Base-by-base conservation (phyloP, 2,329 filamentous ascomycete species). In the Penicillium freii region DNA sequence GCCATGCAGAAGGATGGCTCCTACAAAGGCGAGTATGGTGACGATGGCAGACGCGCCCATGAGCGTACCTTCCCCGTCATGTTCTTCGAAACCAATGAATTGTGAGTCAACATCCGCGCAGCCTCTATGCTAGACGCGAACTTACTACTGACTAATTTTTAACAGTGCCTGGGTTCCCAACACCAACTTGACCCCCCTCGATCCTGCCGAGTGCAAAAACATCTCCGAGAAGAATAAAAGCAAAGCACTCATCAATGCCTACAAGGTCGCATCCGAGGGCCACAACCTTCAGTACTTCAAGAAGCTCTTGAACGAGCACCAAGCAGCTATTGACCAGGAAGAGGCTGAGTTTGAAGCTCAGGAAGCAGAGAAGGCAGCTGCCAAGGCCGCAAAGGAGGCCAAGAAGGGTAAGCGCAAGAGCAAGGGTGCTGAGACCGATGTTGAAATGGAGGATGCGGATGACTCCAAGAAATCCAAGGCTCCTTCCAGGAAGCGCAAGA, bases 51-150 rank as follows among this genome's bases (percentile, higher is more conserved):
- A 80, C 89, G 92, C 64, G 87, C 84, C 42, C 85, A 87, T 60
- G 92, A 97, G 75, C 85, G 93, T 62, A 92, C 89, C 31, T 97
- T 92, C 73, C 91, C 93, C 5, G 87, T 97, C 70, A 97, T 97
- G 93, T 97, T 96, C 73, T 80, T 97, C 50, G 82, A 86, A 62
- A 96, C 92, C 38, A 97, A 97, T 70, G 93, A 97, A 82, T 97
- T 99, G 94, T 99, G 79, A 85, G 93, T 86, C 11, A 10, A 34
- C 21, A 21, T 44, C 46, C 31, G 27, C 49, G 25, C 43, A 39
- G 44, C 39, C 61, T 25, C 8, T 11, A 40, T 25, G 21, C 19
- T 51, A 31, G 42, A 48, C 44, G 38, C 60, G 4, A 44, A 56
- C 60, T 55, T 33, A 47, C 17, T 43, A 33, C 42, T 49, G 29